phyloP scores from a whole-genome alignment of 2,329 filamentous ascomycete species.

The Trichoderma simmonsii region DNA sequence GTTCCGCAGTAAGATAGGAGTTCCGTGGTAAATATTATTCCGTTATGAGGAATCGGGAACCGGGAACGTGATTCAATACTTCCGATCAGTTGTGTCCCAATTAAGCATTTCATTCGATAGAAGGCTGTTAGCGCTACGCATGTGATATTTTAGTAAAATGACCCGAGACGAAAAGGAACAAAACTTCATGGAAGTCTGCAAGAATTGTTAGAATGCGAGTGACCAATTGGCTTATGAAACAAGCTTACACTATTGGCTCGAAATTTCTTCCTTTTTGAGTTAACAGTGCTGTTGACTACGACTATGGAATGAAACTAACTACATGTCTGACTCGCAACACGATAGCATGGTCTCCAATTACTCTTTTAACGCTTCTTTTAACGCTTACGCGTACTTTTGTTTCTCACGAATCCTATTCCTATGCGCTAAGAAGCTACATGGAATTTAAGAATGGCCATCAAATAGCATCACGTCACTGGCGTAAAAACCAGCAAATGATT shows the following conservation, averaged over 20 bases:
- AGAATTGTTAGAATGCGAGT: no score
- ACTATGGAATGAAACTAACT: not conserved
- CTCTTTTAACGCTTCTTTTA: not conserved
- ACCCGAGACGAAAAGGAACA: not conserved
- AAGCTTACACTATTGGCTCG: not conserved
- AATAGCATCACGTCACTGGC: slow-evolving; percentile 3
- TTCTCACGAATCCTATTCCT: not conserved
- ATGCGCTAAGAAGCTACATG: not conserved
- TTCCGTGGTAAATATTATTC: not conserved
- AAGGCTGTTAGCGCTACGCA: not conserved
- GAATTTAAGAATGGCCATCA: not conserved
- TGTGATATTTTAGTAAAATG: not conserved
- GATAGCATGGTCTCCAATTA: not conserved
- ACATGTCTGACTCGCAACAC: not conserved
- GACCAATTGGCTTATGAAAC: not conserved
- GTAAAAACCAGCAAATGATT: not conserved
- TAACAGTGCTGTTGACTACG: not conserved
- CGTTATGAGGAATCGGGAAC: not conserved
- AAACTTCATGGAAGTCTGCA: not conserved
- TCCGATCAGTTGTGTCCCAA: not conserved
- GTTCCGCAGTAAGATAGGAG: not conserved
- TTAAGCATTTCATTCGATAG: not conserved
- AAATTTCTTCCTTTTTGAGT: not conserved
- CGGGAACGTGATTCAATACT: not conserved
- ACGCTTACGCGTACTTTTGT: not conserved